A percentile compares a stretch with the other conserved stretches of the same genome.
phyloP scores from a whole-genome alignment of 441 rosid genomes.

The Euphorbia corollata region DNA sequence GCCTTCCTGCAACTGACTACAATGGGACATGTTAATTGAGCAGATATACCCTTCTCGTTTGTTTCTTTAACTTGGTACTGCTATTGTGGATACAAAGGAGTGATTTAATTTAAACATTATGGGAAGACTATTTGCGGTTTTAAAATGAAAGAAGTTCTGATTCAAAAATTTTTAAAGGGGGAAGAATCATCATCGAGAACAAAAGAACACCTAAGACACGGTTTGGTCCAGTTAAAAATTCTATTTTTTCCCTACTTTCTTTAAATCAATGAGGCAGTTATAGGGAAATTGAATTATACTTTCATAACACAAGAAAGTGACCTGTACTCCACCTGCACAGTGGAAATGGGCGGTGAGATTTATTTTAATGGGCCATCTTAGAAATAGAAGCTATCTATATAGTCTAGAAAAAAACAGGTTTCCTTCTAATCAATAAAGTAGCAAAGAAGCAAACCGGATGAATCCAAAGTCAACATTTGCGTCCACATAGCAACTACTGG shows the following conservation, averaged over 20 bases:
- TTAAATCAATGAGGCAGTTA: constrained; percentile 9
- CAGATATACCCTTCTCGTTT: constrained; percentile 7
- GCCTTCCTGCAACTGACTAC: constrained; percentile 18
- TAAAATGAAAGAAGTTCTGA: not conserved
- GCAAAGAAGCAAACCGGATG: constrained; percentile 23
- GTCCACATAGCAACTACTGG: constrained; percentile 18
- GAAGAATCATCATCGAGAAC: not conserved
- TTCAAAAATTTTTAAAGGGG: not conserved
- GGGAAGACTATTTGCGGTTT: not conserved
- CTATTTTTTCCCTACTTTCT: not conserved
- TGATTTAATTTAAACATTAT: not conserved
- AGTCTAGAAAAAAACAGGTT: not conserved
- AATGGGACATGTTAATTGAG: constrained; percentile 5
- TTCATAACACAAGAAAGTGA: constrained; percentile 31
- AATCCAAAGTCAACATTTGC: constrained; percentile 7
- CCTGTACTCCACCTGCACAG: constrained; percentile 54
- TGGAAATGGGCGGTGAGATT: constrained; percentile 39
- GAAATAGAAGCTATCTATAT: not conserved
- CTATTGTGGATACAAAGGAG: not conserved
- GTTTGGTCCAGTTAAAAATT: not conserved
- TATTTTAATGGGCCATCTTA: not conserved
- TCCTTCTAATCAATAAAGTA: constrained; percentile 8
- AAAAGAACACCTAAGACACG: not conserved
- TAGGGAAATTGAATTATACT: constrained; percentile 23
- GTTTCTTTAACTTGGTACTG: not conserved